Conservation (phyloP, 495 filamentous ascomycete species). For the Sabuloglossum arenarium region DNA sequence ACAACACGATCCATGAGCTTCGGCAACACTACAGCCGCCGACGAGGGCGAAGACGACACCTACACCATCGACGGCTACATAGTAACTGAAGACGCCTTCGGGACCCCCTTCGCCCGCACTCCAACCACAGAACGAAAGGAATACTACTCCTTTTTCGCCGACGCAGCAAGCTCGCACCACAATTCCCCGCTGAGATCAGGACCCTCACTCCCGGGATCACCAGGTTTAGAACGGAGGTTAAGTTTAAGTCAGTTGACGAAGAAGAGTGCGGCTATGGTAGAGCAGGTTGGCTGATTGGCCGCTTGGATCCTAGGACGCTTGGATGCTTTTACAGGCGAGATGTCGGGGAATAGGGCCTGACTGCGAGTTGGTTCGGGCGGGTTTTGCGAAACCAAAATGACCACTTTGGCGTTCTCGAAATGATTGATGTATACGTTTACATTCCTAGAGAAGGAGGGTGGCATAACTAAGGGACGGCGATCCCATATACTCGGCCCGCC, state of each 20-base stretch:
- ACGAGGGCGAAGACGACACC: slow-evolving; percentile 7
- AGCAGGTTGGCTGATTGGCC: neutral
- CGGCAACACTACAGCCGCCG: slow-evolving; percentile 15
- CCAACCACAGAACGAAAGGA: neutral
- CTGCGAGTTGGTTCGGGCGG: too few relatives aligned
- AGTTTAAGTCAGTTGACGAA: neutral
- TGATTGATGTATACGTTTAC: too few relatives aligned
- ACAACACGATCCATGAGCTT: neutral
- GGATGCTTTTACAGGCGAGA: too few relatives aligned
- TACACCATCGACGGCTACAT: neutral
- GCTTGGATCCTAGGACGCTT: neutral
- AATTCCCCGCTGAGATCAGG: neutral
- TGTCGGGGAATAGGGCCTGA: too few relatives aligned
- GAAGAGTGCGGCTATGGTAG: neutral
- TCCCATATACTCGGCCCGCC: too few relatives aligned
- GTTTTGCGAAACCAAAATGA: too few relatives aligned
- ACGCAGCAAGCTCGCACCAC: neutral
- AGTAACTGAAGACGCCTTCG: neutral
- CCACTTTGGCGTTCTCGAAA: too few relatives aligned
- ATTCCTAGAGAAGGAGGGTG: too few relatives aligned
- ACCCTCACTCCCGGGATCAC: neutral
- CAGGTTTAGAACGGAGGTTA: neutral
- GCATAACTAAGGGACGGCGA: too few relatives aligned
- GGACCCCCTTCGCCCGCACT: neutral
- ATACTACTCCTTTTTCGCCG: neutral